phyloP scores from a whole-genome alignment of 139 green algal genomes.

The Chlamydomonas schloesseri region DNA sequence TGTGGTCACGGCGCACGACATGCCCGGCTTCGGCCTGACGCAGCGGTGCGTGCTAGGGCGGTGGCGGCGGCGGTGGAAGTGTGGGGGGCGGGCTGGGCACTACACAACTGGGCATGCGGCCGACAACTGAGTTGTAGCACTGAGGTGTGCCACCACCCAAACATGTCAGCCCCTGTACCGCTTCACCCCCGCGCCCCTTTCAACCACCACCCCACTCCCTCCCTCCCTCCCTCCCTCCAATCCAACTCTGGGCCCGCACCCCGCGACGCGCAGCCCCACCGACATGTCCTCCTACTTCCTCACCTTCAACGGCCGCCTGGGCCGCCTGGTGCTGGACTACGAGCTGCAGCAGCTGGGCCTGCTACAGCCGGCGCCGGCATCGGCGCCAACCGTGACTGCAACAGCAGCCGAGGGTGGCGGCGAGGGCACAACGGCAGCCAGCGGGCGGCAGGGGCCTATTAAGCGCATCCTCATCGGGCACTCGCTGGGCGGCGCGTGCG shows the following conservation, averaged over 20 bases:
- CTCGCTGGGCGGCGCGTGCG: slow-evolving; percentile 78
- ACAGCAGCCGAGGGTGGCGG: slow-evolving; percentile 15
- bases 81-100: no score
- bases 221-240: no score
- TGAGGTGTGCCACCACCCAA: no score
- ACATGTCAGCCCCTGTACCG: no score
- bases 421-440: neutral
- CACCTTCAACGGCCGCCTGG: slow-evolving; percentile 81
- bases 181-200: no score
- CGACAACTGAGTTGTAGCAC: no score
- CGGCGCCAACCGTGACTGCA: neutral
- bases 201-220: no score
- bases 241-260: no score
- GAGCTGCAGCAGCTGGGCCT: slow-evolving; percentile 60
- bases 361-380: neutral
- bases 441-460: neutral
- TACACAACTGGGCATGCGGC: no score
- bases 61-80: neutral
- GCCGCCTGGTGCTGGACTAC: slow-evolving; percentile 70
- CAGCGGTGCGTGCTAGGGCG: slow-evolving; percentile 64
- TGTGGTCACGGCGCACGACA: slow-evolving; percentile 84
- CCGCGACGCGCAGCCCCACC: slow-evolving; percentile 61
- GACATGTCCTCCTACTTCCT: slow-evolving; percentile 73
- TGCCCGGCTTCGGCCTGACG: slow-evolving; percentile 89
- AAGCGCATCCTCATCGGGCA: slow-evolving; percentile 84